phyloP scores from a whole-genome alignment of 768 basidiomycete species.

The Mycena vitilis region DNA sequence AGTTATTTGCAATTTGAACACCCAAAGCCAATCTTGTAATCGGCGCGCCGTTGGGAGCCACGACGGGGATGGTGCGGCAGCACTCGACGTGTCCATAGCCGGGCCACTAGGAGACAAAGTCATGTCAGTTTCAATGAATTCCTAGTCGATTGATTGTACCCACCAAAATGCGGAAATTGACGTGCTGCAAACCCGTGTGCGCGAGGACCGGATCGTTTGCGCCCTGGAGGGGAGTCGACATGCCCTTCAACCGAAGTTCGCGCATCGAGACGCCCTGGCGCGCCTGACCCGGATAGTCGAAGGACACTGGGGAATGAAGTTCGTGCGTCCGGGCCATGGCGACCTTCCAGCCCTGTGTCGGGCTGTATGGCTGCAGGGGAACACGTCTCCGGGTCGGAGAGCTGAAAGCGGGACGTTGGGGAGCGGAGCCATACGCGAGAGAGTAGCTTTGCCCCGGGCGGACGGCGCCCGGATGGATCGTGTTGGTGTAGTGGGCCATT shows the following conservation, averaged over 20 bases:
- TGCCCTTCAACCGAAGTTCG: constrained; percentile 53
- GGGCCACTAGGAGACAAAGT: constrained; percentile 54
- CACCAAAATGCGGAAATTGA: constrained; percentile 56
- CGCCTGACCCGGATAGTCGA: constrained; percentile 56
- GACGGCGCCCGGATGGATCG: too few species aligned
- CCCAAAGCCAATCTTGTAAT: constrained; percentile 53
- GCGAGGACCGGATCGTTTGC: constrained; percentile 54
- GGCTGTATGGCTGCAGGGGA: constrained; percentile 47
- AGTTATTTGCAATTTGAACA: constrained; percentile 7
- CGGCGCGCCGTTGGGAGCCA: constrained; percentile 42
- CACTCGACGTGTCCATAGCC: constrained; percentile 58
- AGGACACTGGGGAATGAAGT: constrained; percentile 47
- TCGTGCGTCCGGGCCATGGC: constrained; percentile 32
- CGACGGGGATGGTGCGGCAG: constrained; percentile 50
- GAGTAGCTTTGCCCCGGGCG: too few species aligned
- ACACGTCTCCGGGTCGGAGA: constrained; percentile 50
- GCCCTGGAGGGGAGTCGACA: constrained; percentile 49
- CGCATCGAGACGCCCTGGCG: constrained; percentile 60
- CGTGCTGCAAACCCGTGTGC: constrained; percentile 46
- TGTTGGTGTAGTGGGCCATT: too few species aligned
- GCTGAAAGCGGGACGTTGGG: constrained; percentile 35
- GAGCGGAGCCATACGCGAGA: too few species aligned
- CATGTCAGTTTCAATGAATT: neutral
- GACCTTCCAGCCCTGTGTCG: constrained; percentile 39
- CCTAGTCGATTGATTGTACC: constrained; percentile 12